A percentile compares a stretch with the other conserved stretches of the same genome.
phyloP scores from a whole-genome alignment of 2,329 filamentous ascomycete species.

The Phyllosticta ampelicida region DNA sequence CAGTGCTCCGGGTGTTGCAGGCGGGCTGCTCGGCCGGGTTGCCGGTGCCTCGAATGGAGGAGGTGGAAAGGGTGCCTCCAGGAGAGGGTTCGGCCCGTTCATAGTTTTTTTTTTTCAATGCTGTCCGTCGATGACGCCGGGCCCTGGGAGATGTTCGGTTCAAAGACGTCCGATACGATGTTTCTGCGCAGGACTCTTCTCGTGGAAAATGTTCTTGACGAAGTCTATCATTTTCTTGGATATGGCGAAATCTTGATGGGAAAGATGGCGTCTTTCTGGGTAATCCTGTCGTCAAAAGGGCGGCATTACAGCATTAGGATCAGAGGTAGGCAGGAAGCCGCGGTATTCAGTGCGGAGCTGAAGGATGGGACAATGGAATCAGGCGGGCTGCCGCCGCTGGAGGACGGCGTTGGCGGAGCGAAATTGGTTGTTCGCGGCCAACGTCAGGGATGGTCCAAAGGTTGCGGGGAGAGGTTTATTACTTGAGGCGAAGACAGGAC shows the following conservation, averaged over 20 bases:
- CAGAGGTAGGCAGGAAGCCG: not conserved
- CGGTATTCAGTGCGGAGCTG: not conserved
- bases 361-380: not conserved
- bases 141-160: constrained; percentile 1
- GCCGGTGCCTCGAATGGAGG: constrained; percentile 19
- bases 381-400: not conserved
- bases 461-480: not conserved
- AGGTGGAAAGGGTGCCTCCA: not conserved
- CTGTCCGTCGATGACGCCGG: not conserved
- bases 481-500: not conserved
- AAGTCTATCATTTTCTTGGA: constrained; percentile 2
- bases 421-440: constrained; percentile 4
- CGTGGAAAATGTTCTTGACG: not conserved
- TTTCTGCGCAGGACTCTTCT: too few species aligned
- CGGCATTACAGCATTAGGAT: not conserved
- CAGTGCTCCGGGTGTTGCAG: constrained; percentile 25
- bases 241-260: not conserved
- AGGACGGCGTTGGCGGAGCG: not conserved
- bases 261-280: not conserved
- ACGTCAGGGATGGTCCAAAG: not conserved
- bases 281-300: constrained; percentile 1
- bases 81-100: constrained; percentile 19
- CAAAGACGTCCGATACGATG: not conserved
- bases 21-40: constrained; percentile 26
- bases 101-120: constrained; percentile 15